A percentile compares a stretch with the other conserved stretches of the same genome.
These are phyloP conservation scores for Plasmodium sp. DNA, from an alignment of 169 alveolate species.

Conservation along the genomic window DNA sequence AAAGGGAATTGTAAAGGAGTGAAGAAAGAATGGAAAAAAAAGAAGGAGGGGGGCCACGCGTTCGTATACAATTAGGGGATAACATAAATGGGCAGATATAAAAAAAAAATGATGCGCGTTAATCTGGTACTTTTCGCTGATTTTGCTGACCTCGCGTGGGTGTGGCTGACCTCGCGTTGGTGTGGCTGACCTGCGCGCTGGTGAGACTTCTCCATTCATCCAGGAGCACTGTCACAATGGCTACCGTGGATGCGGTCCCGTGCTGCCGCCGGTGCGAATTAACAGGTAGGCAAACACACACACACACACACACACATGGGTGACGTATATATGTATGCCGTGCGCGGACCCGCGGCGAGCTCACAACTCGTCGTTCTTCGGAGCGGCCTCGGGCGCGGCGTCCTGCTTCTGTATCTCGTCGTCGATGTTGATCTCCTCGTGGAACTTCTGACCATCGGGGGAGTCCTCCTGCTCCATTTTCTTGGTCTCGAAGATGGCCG, in stretches of 20 bases:
- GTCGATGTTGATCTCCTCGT: slow-evolving; percentile 65
- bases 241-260: not conserved
- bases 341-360: not conserved
- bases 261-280: not conserved
- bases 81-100: not conserved
- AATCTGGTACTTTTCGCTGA: not conserved
- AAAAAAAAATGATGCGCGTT: not conserved
- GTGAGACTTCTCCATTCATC: not conserved
- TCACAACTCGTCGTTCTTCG: slow-evolving; percentile 43
- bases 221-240: not conserved
- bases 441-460: not conserved
- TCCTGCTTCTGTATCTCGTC: slow-evolving; percentile 48
- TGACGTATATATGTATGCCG: not conserved
- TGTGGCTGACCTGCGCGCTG: not conserved
- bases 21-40: not conserved
- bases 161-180: not conserved
- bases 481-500: slow-evolving; percentile 67
- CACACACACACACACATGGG: not conserved
- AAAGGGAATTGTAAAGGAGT: not conserved
- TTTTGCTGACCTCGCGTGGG: not conserved
- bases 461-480: slow-evolving; percentile 39
- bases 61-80: not conserved
- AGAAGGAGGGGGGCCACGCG: not conserved
- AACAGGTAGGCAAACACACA: not conserved
- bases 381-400: not conserved